Evolutionary conservation across 2,329 filamentous ascomycete species (phyloP), one percentile per base, ranked within the genome.

Genomic region (Fusarium metavorans): DNA sequence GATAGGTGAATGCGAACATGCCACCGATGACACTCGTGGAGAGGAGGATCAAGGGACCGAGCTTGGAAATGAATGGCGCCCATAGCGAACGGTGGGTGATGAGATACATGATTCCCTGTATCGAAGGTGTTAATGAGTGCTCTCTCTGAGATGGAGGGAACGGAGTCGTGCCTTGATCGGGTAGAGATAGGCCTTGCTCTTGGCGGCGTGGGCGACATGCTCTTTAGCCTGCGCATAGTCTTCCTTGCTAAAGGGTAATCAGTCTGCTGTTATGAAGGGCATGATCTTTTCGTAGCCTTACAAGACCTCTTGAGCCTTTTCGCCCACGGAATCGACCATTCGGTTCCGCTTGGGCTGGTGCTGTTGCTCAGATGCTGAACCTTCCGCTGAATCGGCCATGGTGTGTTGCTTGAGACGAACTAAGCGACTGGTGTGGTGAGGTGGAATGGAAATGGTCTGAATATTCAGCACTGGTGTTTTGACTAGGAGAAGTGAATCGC

Each of bases 1-100:
- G 80, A 81, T 98, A 98, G 58, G 95, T 93, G 81, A 98, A 92
- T 76, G 93, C 86, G 84, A 98, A 98, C 94, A 98, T 97, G 82
- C 90, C 87, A 13, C 87, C 87, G 1, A 95, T 92, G 54, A 98
- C 92, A 52, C 90, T 89, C 11, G 92, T 82, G 16, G 94, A 95
- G 3, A 98, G 88, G 2, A 89, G 87, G 60, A 97, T 76, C 32
- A 92, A 95, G 4, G 89, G 88, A 2, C 86, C 81, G 52, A 92
- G 81, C 68, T 87, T 87, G 8, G 87, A 88, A 41, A 88, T 74
- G 50, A 92, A 87, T 2, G 90, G 90, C 77, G 87, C 87, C 90
- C 90, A 92, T 54, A 92, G 81, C 8, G 86, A 81, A 18, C 84
- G 85, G 73, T 92, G 89, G 27, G 84, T 85, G 50, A 87, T 56